Percentiles rank a stretch among this genome's conserved stretches.
These are phyloP conservation scores for Amanita pallidorosea DNA, from an alignment of 768 basidiomycete species.

Conservation along the genomic window DNA sequence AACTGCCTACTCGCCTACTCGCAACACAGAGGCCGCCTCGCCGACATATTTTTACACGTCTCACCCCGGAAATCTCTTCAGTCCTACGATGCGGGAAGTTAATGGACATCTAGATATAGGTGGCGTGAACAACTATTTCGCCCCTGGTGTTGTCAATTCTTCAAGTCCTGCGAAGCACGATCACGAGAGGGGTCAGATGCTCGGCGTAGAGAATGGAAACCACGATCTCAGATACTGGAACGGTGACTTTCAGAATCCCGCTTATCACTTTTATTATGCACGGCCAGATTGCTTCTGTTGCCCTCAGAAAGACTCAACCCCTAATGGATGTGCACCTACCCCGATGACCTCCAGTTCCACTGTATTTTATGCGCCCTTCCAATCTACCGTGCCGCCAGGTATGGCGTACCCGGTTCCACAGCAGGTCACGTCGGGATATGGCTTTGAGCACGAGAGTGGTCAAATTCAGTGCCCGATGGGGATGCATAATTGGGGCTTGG, in stretches of 20 bases:
- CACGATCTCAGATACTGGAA: constrained; percentile 10
- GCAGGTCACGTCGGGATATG: background rate
- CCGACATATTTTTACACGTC: constrained; percentile 27
- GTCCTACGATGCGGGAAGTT: constrained; percentile 3
- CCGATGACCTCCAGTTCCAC: background rate
- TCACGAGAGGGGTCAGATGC: background rate
- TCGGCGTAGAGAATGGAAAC: background rate
- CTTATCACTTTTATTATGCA: constrained; percentile 7
- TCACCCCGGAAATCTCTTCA: constrained; percentile 5
- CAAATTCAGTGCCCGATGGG: background rate
- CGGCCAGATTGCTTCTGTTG: constrained; percentile 20
- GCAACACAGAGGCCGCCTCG: constrained; percentile 13
- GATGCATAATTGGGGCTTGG: constrained; percentile 15
- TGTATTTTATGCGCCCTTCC: background rate
- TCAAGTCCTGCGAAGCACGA: background rate
- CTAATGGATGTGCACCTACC: background rate
- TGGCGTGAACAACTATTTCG: background rate
- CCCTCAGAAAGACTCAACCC: constrained; percentile 12
- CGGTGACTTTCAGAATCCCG: constrained; percentile 7
- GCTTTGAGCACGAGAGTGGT: constrained; percentile 4
- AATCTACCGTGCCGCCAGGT: background rate
- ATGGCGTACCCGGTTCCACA: constrained; percentile 1
- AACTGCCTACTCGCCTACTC: constrained; percentile 1
- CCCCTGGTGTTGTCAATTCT: background rate
- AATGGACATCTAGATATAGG: background rate